phyloP scores from a whole-genome alignment of 352 stramenopile species.

The Phytopythium kandeliae region DNA sequence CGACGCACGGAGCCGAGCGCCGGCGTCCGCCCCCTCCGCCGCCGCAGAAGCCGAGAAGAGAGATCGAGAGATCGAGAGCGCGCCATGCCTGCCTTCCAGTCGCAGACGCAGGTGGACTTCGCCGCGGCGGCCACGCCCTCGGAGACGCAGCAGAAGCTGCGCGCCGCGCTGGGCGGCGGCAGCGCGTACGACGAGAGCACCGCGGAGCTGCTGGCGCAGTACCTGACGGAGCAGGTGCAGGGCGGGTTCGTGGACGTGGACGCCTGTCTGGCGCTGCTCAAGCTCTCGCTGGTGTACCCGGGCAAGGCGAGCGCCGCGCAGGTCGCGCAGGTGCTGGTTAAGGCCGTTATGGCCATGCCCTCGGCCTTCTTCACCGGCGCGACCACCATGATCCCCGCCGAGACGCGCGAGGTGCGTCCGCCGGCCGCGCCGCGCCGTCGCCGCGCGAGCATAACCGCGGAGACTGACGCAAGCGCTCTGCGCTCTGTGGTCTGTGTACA shows the following conservation, averaged over 20 bases:
- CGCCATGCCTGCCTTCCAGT: constrained; percentile 54
- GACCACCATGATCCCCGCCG: constrained; percentile 63
- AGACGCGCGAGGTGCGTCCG: constrained; percentile 46
- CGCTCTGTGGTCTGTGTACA: constrained; percentile 13
- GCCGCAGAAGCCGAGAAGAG: constrained; percentile 6
- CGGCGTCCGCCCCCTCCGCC: not conserved
- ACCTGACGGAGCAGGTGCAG: constrained; percentile 71
- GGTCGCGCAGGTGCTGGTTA: constrained; percentile 62
- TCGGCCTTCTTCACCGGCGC: constrained; percentile 77
- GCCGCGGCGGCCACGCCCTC: constrained; percentile 31
- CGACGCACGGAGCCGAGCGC: no score
- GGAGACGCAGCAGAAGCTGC: constrained; percentile 51
- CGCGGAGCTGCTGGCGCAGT: constrained; percentile 53
- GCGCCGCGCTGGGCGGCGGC: constrained; percentile 33
- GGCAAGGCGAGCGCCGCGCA: constrained; percentile 43
- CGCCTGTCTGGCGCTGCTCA: constrained; percentile 74
- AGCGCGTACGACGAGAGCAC: constrained; percentile 42
- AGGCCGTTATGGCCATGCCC: constrained; percentile 58
- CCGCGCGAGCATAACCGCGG: not conserved
- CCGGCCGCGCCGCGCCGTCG: not conserved
- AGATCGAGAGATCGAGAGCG: not conserved
- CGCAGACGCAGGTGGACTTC: constrained; percentile 64
- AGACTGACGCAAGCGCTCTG: constrained; percentile 1
- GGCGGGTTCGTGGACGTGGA: constrained; percentile 61
- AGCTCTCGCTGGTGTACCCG: constrained; percentile 79